These are phyloP conservation scores for Suillus spraguei DNA, from an alignment of 768 basidiomycete genomes.

Conservation along the genomic window DNA sequence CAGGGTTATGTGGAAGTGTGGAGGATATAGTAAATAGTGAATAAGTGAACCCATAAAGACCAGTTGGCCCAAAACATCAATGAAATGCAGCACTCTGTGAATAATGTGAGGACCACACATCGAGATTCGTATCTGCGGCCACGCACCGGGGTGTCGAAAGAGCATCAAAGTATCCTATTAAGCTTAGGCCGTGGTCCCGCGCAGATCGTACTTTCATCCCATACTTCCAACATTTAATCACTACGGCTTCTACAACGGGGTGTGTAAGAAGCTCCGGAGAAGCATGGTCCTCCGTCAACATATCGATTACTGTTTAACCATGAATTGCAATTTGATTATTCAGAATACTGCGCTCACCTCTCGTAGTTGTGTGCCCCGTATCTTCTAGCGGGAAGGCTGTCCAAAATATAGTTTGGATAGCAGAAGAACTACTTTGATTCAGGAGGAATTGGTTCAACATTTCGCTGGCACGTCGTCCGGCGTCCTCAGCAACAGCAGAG, in stretches of 20 bases:
- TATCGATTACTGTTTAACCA: slow-evolving; percentile 42
- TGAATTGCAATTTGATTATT: background rate
- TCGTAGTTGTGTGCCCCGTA: slow-evolving; percentile 18
- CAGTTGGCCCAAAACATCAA: slow-evolving; percentile 43
- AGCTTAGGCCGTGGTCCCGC: slow-evolving; percentile 3
- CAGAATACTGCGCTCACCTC: slow-evolving; percentile 31
- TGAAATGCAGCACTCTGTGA: slow-evolving; percentile 44
- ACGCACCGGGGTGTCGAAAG: slow-evolving; percentile 50
- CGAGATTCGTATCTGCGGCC: background rate
- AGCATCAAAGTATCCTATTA: slow-evolving; percentile 36
- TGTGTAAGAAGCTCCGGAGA: slow-evolving; percentile 43
- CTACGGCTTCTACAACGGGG: slow-evolving; percentile 41
- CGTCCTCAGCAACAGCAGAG: slow-evolving; percentile 25
- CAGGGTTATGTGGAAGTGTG: slow-evolving; percentile 30
- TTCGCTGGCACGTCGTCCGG: slow-evolving; percentile 37
- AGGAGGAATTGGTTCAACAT: slow-evolving; percentile 48
- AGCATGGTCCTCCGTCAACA: slow-evolving; percentile 34
- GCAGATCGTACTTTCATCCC: slow-evolving; percentile 22
- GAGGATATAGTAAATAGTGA: slow-evolving; percentile 46
- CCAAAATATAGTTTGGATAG: slow-evolving; percentile 55
- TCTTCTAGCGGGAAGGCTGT: slow-evolving; percentile 40
- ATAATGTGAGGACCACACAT: slow-evolving; percentile 8
- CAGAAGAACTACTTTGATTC: slow-evolving; percentile 39
- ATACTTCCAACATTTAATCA: slow-evolving; percentile 44
- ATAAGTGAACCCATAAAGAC: slow-evolving; percentile 44